These are phyloP conservation scores for Coniochaeta hoffmannii DNA, from an alignment of 2,329 filamentous ascomycete genomes.

Conservation along the genomic window DNA sequence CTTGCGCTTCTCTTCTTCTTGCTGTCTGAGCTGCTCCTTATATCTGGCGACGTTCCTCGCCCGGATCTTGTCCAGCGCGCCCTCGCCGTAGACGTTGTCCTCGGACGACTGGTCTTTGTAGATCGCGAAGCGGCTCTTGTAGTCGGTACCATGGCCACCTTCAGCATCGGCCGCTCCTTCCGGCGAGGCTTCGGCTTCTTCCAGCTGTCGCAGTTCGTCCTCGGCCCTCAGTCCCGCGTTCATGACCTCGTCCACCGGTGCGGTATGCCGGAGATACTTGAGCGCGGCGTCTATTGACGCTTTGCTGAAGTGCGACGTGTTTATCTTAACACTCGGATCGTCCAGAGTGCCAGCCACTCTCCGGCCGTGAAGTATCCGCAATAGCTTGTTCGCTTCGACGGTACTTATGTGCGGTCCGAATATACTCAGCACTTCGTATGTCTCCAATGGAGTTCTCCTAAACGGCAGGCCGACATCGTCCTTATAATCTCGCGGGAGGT, in stretches of 20 bases:
- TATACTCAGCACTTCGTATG: constrained; percentile 36
- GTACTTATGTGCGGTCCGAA: constrained; percentile 42
- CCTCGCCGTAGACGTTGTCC: constrained; percentile 50
- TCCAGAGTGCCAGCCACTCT: constrained; percentile 57
- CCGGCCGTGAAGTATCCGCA: constrained; percentile 54
- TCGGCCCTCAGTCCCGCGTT: constrained; percentile 56
- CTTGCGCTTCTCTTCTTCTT: constrained; percentile 14
- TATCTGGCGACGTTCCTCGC: constrained; percentile 41
- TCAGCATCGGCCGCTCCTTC: constrained; percentile 15
- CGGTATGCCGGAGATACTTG: constrained; percentile 44
- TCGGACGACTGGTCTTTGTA: constrained; percentile 16
- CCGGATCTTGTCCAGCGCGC: constrained; percentile 50
- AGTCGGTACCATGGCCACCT: constrained; percentile 7
- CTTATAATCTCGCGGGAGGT: constrained; percentile 49
- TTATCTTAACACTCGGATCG: constrained; percentile 43
- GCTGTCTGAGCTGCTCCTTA: constrained; percentile 31
- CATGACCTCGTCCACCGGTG: constrained; percentile 51
- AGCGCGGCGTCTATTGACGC: constrained; percentile 39
- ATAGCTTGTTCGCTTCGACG: constrained; percentile 40
- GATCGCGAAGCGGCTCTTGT: constrained; percentile 12
- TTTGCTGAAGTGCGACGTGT: constrained; percentile 36
- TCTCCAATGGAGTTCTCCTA: constrained; percentile 37
- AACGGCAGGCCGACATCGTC: constrained; percentile 50
- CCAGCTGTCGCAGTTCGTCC: constrained; percentile 50
- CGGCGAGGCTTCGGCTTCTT: constrained; percentile 18